phyloP scores from a whole-genome alignment of 169 alveolate species.

The Plasmodium billcollinsi region DNA sequence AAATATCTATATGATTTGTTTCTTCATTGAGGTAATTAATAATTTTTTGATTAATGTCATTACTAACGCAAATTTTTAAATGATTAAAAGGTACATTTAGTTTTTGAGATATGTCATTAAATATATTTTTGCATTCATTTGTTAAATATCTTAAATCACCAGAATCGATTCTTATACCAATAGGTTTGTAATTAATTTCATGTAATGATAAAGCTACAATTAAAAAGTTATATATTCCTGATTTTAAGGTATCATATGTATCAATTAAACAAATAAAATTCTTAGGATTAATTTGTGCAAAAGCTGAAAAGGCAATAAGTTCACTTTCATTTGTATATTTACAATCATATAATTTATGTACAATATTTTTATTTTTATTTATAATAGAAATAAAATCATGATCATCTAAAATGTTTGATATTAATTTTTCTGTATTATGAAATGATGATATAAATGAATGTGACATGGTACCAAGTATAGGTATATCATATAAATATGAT shows the following conservation, averaged over 20 bases:
- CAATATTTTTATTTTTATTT: conserved; percentile 57
- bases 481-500: conserved; percentile 66
- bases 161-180: conserved; percentile 93
- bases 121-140: conserved; percentile 79
- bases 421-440: conserved; percentile 25
- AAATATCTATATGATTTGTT: conserved; percentile 91
- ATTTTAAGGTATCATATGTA: conserved; percentile 48
- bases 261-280: conserved; percentile 48
- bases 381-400: conserved; percentile 50
- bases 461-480: conserved; percentile 68
- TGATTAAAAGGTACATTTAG: conserved; percentile 75
- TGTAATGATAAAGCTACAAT: conserved; percentile 88
- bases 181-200: conserved; percentile 80
- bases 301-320: conserved; percentile 48
- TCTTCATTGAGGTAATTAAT: conserved; percentile 75
- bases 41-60: conserved; percentile 90
- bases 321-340: conserved; percentile 43
- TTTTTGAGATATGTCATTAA: conserved; percentile 77
- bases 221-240: conserved; percentile 91
- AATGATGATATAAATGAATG: conserved; percentile 45
- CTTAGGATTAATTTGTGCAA: conserved; percentile 70
- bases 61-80: conserved; percentile 87
- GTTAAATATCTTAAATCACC: conserved; percentile 91
- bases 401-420: conserved; percentile 25
- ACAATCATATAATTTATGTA: conserved; percentile 42